Conservation (phyloP, 352 stramenopile genomes). For the Pythium brassicae region DNA sequence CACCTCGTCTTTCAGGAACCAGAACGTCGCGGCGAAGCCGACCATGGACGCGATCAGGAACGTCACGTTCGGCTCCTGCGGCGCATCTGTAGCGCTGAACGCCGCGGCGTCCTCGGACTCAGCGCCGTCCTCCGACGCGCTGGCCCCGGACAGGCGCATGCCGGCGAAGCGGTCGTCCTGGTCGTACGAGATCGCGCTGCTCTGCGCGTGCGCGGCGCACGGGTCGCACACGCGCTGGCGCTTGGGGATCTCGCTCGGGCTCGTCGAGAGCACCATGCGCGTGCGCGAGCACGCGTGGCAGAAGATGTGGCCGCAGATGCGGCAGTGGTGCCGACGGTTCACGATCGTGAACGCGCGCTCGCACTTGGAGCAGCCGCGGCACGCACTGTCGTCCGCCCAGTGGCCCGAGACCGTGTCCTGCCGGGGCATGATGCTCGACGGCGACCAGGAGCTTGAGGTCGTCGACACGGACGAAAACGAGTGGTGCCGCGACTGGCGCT, state of each 20-base stretch:
- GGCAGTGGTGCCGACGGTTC: conserved; percentile 78
- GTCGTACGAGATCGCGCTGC: conserved; percentile 61
- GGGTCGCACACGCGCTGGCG: conserved; percentile 73
- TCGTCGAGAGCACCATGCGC: conserved; percentile 74
- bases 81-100: neutral
- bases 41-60: conserved; percentile 59
- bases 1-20: conserved; percentile 80
- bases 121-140: neutral
- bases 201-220: conserved; percentile 57
- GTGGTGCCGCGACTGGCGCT: conserved; percentile 19
- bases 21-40: conserved; percentile 63
- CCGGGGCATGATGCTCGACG: conserved; percentile 27
- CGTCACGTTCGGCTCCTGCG: conserved; percentile 24
- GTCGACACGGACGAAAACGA: conserved; percentile 70
- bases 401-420: conserved; percentile 63
- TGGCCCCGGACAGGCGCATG: conserved; percentile 5
- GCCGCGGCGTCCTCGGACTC: conserved; percentile 6
- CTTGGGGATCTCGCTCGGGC: conserved; percentile 53
- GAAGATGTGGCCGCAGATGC: conserved; percentile 80
- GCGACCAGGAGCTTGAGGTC: conserved; percentile 64
- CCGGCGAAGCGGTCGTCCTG: conserved; percentile 26
- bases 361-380: conserved; percentile 60
- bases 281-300: conserved; percentile 76
- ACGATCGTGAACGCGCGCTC: conserved; percentile 65
- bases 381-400: conserved; percentile 61